Base-by-base conservation (phyloP, 805 yeast species). In the Debaryomyces prosopidis region DNA sequence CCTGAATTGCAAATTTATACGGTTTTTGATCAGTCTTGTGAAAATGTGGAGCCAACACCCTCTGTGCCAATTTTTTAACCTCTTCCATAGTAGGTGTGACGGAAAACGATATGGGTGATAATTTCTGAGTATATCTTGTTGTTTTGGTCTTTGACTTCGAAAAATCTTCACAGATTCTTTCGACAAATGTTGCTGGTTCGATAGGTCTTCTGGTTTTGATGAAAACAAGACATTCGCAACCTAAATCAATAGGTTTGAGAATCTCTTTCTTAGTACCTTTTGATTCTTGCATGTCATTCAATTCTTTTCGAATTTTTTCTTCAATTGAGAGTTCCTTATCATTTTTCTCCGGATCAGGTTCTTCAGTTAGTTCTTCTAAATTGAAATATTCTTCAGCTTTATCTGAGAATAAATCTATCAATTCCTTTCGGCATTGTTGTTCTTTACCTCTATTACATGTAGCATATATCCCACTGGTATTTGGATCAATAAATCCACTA, bases 381-480 rank as follows among this genome's bases (percentile, higher is more conserved):
- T 59, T 58, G 47, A 67, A 73, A 50, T 60, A 66, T 45, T 68
- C 60, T 36, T 59, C 68, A 8, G 66, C 60, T 45, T 69, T 68
- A 41, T 70, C 74, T 4, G 57, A 66, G 35, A 90, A 75, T 8
- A 89, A 59, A 45, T 71, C 63, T 49, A 79, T 73, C 54, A 90
- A 67, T 61, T 90, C 97, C 50, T 81, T 81, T n/a, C 85, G 77
- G 48, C 95, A 89, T 43, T 78, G 82, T 43, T 76, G 76, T 62
- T 94, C 99, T 47, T 84, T 82, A 32, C 86, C 85, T 54, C 96
- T 76, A 40, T 82, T 80, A 64, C 97, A 92, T 0, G 98, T 87
- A 10, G 90, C 96, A 65, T 87, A 94, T 0, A 94, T 75, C 0
- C 99, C 99, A 32, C 84, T 70, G 44, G 94, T 87, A 33, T 85